Conservation (phyloP, 2,329 filamentous ascomycete genomes). For the Ascochyta pisi region DNA sequence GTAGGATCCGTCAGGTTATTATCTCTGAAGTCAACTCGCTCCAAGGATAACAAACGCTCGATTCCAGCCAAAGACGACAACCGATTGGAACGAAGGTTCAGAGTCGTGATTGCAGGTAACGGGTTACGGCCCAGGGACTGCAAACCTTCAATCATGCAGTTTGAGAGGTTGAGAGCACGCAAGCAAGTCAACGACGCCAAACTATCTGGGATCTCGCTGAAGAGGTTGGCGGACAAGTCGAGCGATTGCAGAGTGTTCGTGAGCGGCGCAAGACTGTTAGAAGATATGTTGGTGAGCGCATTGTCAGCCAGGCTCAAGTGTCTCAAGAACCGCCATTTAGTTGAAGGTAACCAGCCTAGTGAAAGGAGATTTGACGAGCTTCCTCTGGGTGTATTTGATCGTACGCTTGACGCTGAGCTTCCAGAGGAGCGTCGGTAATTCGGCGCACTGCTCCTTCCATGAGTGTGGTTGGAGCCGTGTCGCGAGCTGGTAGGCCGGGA, state of each 20-base stretch:
- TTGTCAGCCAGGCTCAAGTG: conserved; percentile 94
- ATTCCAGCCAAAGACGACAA: conserved; percentile 87
- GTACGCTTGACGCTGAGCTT: conserved; percentile 83
- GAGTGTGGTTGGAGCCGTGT: conserved; percentile 68
- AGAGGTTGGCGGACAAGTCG: conserved; percentile 90
- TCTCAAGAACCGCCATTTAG: conserved; percentile 93
- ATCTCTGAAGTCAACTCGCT: conserved; percentile 88
- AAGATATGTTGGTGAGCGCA: conserved; percentile 79
- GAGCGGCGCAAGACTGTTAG: conserved; percentile 78
- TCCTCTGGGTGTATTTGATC: conserved; percentile 62
- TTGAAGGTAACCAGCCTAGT: conserved; percentile 75
- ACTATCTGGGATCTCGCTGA: conserved; percentile 92
- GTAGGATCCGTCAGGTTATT: conserved; percentile 90
- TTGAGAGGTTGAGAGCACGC: conserved; percentile 90
- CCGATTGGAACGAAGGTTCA: conserved; percentile 90
- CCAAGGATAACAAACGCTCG: conserved; percentile 85
- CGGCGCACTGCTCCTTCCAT: conserved; percentile 65
- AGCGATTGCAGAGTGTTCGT: conserved; percentile 89
- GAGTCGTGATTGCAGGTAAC: conserved; percentile 87
- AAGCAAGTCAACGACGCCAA: conserved; percentile 84
- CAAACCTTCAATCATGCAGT: conserved; percentile 96
- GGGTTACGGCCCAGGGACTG: conserved; percentile 86
- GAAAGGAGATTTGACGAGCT: conserved; percentile 81
- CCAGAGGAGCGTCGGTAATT: conserved; percentile 89
- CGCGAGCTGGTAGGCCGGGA: conserved; percentile 77